A percentile compares a stretch with the other conserved stretches of the same genome.
These are phyloP conservation scores for Hygrocybe punicea DNA, from an alignment of 768 basidiomycete species.

Conservation along the genomic window DNA sequence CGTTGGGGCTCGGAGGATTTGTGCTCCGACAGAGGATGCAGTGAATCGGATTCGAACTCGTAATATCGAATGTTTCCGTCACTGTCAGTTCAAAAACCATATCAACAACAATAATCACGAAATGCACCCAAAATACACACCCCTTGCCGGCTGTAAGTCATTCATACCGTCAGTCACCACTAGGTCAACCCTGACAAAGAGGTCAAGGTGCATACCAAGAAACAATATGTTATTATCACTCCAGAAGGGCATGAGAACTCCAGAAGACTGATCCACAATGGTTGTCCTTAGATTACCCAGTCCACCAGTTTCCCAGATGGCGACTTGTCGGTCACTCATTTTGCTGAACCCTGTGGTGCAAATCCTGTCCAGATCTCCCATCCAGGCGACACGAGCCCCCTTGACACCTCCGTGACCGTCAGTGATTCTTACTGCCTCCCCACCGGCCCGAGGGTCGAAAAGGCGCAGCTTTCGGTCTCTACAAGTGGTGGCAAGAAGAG, in stretches of 20 bases:
- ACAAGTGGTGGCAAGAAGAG: constrained; percentile 81
- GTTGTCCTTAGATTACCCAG: constrained; percentile 74
- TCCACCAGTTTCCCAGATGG: constrained; percentile 83
- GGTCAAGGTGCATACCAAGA: constrained; percentile 49
- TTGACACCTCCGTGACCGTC: constrained; percentile 95
- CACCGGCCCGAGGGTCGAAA: constrained; percentile 84
- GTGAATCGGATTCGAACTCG: constrained; percentile 85
- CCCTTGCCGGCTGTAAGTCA: constrained; percentile 74
- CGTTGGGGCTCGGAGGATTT: constrained; percentile 91
- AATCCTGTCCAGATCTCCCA: constrained; percentile 84
- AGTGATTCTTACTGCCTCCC: constrained; percentile 73
- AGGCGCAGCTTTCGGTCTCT: constrained; percentile 89
- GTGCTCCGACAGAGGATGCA: constrained; percentile 76
- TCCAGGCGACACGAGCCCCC: constrained; percentile 83
- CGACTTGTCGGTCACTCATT: constrained; percentile 91
- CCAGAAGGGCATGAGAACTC: constrained; percentile 98
- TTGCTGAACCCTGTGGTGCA: constrained; percentile 96
- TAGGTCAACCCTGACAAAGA: not conserved
- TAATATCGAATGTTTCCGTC: constrained; percentile 99
- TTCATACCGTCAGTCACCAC: constrained; percentile 3
- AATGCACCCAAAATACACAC: constrained; percentile 35
- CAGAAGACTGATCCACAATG: constrained; percentile 83
- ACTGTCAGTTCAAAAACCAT: constrained; percentile 35
- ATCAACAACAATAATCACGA: not conserved
- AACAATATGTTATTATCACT: constrained; percentile 89